Evolutionary conservation across 2,329 filamentous ascomycete genomes (phyloP).

Genomic region (Alternaria rosae): DNA sequence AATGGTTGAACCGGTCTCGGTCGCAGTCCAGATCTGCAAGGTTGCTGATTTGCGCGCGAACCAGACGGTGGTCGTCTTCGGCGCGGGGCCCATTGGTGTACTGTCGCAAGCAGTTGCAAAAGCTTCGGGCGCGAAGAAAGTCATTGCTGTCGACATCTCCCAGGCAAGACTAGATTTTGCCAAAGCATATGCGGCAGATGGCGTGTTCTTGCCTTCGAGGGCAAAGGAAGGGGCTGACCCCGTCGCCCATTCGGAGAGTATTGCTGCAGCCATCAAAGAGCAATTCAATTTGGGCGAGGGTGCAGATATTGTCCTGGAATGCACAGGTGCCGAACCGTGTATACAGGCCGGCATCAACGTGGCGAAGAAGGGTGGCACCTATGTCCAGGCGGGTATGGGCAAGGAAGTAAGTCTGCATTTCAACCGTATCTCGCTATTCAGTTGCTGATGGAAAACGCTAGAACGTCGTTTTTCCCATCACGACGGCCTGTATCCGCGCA

Average conservation of each 20-base stretch:
- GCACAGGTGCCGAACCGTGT: constrained; percentile 30
- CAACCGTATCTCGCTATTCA: not conserved
- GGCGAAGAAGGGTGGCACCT: constrained; percentile 24
- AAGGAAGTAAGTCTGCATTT: constrained; percentile 37
- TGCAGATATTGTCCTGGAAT: constrained; percentile 32
- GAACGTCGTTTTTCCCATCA: not conserved
- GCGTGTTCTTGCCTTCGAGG: constrained; percentile 7
- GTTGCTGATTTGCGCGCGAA: constrained; percentile 20
- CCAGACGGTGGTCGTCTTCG: constrained; percentile 8
- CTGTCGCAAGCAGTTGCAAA: constrained; percentile 31
- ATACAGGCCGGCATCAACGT: constrained; percentile 28
- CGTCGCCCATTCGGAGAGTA: not conserved
- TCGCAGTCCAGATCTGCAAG: constrained; percentile 35
- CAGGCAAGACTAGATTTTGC: constrained; percentile 31
- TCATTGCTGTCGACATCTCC: constrained; percentile 29
- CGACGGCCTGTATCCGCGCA: constrained; percentile 56
- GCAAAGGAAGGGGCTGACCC: not conserved
- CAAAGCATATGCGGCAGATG: constrained; percentile 26
- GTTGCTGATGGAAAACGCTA: not conserved
- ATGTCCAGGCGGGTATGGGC: constrained; percentile 36
- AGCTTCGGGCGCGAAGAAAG: constrained; percentile 27
- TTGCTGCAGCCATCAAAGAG: constrained; percentile 5
- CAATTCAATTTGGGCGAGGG: constrained; percentile 24
- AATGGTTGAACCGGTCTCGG: constrained; percentile 35
- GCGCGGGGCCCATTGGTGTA: constrained; percentile 27